These are phyloP conservation scores for Pontederia crassipes DNA, from an alignment of 176 grass and related monocot genomes.

Conservation along the genomic window DNA sequence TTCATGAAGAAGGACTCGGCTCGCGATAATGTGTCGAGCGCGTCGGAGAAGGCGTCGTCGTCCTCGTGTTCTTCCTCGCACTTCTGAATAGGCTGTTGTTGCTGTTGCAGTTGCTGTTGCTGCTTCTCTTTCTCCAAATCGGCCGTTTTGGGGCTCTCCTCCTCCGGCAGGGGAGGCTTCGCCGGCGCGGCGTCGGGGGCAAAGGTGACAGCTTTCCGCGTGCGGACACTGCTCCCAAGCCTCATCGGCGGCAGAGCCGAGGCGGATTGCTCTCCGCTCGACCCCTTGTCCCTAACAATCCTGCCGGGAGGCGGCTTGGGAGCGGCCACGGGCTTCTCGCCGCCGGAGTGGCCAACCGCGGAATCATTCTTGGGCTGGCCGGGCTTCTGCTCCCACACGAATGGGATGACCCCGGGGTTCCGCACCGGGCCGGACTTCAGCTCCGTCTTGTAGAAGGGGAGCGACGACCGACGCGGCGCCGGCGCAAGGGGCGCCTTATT, in stretches of 20 bases:
- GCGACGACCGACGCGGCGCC: constrained; percentile 18
- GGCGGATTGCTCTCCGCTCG: neutral
- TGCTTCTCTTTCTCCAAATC: constrained; percentile 5
- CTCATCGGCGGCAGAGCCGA: neutral
- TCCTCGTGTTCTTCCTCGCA: constrained; percentile 35
- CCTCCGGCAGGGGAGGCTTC: neutral
- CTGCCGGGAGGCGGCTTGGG: constrained; percentile 18
- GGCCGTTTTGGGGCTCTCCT: neutral
- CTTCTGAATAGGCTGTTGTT: neutral
- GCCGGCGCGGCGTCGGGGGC: neutral
- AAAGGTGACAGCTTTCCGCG: constrained; percentile 7
- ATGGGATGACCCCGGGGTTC: constrained; percentile 68
- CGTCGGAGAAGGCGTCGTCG: constrained; percentile 83
- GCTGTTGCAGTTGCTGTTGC: constrained; percentile 4
- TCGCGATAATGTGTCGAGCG: constrained; percentile 71
- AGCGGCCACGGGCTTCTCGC: neutral
- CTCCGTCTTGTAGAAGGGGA: constrained; percentile 37
- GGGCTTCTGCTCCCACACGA: constrained; percentile 76
- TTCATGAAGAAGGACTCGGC: constrained; percentile 77
- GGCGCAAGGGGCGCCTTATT: neutral
- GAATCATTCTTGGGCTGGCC: constrained; percentile 69
- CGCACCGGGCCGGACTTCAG: constrained; percentile 58
- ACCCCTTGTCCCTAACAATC: neutral
- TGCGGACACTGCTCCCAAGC: constrained; percentile 13
- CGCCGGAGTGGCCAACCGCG: constrained; percentile 16